Base-by-base conservation (phyloP, 768 basidiomycete genomes). In the Tephrocybe sp. region DNA sequence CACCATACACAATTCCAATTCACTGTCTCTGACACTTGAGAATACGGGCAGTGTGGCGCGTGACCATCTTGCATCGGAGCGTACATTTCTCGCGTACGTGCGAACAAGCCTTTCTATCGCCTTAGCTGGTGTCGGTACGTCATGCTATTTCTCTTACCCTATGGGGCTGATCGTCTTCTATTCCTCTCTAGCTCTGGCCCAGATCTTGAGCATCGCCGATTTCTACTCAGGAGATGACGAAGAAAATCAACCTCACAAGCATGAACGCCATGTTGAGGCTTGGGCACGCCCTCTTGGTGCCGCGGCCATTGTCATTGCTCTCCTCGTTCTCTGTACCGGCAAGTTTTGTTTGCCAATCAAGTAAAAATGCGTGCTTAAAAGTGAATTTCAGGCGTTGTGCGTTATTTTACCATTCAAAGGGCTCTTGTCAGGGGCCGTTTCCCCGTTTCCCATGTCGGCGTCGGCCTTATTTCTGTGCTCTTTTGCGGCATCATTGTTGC, bases 61-160 rank as follows among this genome's bases (percentile, higher is more conserved):
- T 19, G 78, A 80, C 58, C 78, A 81, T 51, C 68, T 81, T 4
- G 75, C 79, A 1, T 69, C 68, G 8, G 79, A 80, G 53, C 65
- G 77, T 24, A 80, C 77, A 4, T 79, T 76, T 52, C 64, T 80
- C 3, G 77, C 79, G 11, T 80, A 79, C 60, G 65, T 79, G 16
- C 64, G 78, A 31, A 79, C 79, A 21, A 78, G 77, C 47, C 59
- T 78, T 9, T 65, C 76, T 5, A 68, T 79, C 12, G 69, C 76
- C 11, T 69, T 69, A 3, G 69, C 68, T 0, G 79, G 78, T 9
- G 74, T 81, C 40, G 62, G 63, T 63, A 36, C 43, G 65, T 53
- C 36, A 21, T 36, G n/a, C 22, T 3, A 27, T 36, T 42, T 11
- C 16, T 42, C 38, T 39, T 16, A 9, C 13, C 32, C 19, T 4